Evolutionary conservation across 164 flowering plant genomes (phyloP).

Genomic region (Liriodendron chinense): DNA sequence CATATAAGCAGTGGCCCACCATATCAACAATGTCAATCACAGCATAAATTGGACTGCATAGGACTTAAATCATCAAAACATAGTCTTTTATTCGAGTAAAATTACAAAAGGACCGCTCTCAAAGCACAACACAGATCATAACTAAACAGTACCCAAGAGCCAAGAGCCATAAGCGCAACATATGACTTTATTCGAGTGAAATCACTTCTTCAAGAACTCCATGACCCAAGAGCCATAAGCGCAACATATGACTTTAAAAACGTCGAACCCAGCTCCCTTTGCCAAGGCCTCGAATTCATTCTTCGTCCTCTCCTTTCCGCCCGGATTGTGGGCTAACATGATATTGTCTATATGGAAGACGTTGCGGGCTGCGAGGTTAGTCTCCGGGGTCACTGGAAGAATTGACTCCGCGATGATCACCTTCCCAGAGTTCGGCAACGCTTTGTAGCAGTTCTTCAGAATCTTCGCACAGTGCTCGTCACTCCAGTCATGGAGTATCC

Average conservation of each 20-base stretch:
- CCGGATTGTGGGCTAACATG: conserved; percentile 5
- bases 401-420: conserved; percentile 21
- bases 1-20: no score
- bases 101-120: background rate
- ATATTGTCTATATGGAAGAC: background rate
- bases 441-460: conserved; percentile 26
- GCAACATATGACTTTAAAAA: background rate
- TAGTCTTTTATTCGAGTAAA: no score
- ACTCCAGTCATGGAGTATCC: conserved; percentile 25
- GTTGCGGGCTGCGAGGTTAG: background rate
- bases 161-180: conserved; percentile 2
- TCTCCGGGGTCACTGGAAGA: conserved; percentile 2
- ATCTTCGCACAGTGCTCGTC: conserved; percentile 20
- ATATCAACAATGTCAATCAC: no score
- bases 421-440: conserved; percentile 23
- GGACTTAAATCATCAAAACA: no score
- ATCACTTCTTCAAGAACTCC: conserved; percentile 6
- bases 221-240: conserved; percentile 11
- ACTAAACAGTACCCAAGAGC: background rate
- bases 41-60: no score
- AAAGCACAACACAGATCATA: background rate
- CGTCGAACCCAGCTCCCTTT: conserved; percentile 7
- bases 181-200: background rate
- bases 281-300: conserved; percentile 58
- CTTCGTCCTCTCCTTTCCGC: conserved; percentile 63